Percentiles rank a stretch among this genome's conserved stretches.
Conservation (phyloP, 148 eudicot genomes). For the Fagopyrum tataricum region DNA sequence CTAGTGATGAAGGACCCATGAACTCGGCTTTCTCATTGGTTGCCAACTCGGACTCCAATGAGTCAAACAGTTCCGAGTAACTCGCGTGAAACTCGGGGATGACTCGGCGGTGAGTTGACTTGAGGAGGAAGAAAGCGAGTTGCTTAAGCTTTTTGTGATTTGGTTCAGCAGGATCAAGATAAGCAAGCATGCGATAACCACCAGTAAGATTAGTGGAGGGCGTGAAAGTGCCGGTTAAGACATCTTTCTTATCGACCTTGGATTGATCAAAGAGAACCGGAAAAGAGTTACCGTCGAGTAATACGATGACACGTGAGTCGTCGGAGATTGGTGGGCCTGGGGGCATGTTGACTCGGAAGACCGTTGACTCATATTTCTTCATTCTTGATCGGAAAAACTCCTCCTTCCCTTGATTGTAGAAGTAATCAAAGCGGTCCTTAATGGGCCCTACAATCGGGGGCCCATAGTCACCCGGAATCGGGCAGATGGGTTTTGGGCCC, state of each 20-base stretch:
- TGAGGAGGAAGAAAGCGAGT: constrained; percentile 26
- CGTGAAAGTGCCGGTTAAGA: constrained; percentile 59
- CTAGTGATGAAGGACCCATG: constrained; percentile 22
- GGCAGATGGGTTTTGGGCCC: not conserved
- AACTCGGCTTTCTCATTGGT: constrained; percentile 23
- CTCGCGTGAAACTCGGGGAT: constrained; percentile 25
- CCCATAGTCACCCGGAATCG: not conserved
- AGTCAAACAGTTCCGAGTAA: constrained; percentile 21
- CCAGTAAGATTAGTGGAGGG: constrained; percentile 53
- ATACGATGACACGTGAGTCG: too few species aligned
- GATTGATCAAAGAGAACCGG: too few species aligned
- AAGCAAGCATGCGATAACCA: constrained; percentile 48
- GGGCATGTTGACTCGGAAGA: constrained; percentile 73
- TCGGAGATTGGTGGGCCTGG: too few species aligned
- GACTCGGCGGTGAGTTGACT: constrained; percentile 13
- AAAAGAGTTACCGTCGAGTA: too few species aligned
- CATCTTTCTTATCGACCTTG: constrained; percentile 53
- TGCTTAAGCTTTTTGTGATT: constrained; percentile 35
- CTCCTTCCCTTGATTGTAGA: constrained; percentile 28
- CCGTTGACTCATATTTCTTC: constrained; percentile 44
- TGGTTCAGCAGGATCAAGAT: constrained; percentile 57
- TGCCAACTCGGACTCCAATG: constrained; percentile 31
- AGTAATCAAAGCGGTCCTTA: constrained; percentile 8
- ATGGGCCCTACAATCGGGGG: not conserved
- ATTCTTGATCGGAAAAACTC: constrained; percentile 44